phyloP scores from a whole-genome alignment of 345 rosid genomes.

The Syzygium oleosum region DNA sequence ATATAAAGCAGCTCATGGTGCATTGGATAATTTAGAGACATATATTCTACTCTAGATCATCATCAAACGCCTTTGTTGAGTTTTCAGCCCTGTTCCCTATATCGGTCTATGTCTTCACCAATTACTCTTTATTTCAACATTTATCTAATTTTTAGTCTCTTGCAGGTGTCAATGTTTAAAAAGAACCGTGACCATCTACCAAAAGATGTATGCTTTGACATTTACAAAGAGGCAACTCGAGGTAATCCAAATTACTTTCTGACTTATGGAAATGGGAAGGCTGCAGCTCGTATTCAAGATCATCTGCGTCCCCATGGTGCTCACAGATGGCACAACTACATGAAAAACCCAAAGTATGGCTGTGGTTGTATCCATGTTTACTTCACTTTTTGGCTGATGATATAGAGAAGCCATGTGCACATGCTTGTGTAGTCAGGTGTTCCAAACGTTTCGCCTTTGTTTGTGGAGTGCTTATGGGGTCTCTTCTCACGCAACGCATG shows the following conservation, averaged over 20 bases:
- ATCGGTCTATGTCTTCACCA: not conserved
- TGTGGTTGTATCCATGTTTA: not conserved
- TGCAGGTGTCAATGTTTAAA: constrained; percentile 90
- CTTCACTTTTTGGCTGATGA: not conserved
- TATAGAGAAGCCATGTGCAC: not conserved
- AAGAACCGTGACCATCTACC: constrained; percentile 87
- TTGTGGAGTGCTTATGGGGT: not conserved
- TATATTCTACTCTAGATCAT: not conserved
- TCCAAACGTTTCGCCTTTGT: not conserved
- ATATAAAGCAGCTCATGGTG: not conserved
- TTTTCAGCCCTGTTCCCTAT: not conserved
- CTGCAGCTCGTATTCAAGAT: constrained; percentile 88
- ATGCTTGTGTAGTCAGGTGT: not conserved
- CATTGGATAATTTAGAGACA: not conserved
- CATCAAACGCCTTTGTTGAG: not conserved
- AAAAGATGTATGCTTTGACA: constrained; percentile 76
- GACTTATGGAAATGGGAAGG: constrained; percentile 94
- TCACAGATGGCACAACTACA: constrained; percentile 97
- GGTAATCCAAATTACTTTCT: constrained; percentile 89
- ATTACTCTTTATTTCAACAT: not conserved
- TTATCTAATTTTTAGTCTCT: not conserved
- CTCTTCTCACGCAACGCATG: not conserved
- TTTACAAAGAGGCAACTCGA: constrained; percentile 74
- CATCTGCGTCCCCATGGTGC: constrained; percentile 99
- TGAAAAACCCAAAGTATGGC: constrained; percentile 57